These are phyloP conservation scores for Alternaria sp. DNA, from an alignment of 2,329 filamentous ascomycete species.

Conservation along the genomic window DNA sequence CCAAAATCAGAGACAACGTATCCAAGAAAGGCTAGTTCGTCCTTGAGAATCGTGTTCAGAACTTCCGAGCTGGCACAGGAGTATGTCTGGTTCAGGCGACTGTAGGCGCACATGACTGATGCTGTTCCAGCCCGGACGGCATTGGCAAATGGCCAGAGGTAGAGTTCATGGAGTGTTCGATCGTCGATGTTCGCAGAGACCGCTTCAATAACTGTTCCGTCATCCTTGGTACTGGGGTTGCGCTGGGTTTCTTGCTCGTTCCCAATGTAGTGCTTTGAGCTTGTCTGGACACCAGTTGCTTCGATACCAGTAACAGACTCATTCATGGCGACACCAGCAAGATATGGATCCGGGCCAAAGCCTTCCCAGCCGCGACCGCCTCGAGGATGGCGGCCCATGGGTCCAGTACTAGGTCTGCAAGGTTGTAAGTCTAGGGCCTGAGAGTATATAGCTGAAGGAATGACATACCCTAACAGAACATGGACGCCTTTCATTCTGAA, in stretches of 20 bases:
- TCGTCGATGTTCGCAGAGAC: constrained; percentile 63
- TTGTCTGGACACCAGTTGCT: constrained; percentile 50
- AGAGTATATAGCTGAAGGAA: not conserved
- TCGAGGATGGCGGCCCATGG: constrained; percentile 48
- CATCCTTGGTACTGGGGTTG: constrained; percentile 34
- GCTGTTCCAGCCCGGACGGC: constrained; percentile 63
- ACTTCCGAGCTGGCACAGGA: constrained; percentile 47
- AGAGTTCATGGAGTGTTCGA: constrained; percentile 56
- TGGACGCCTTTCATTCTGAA: constrained; percentile 48
- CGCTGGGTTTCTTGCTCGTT: constrained; percentile 65
- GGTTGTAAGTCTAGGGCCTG: not conserved
- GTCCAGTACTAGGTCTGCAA: constrained; percentile 54
- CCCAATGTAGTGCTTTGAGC: constrained; percentile 62
- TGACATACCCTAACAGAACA: constrained; percentile 47
- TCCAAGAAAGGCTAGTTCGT: constrained; percentile 58
- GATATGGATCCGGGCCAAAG: constrained; percentile 50
- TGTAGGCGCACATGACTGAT: constrained; percentile 62
- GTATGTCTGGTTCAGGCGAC: constrained; percentile 37
- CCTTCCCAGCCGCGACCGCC: constrained; percentile 56
- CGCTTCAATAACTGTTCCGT: constrained; percentile 58
- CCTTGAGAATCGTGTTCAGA: constrained; percentile 59
- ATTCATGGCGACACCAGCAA: constrained; percentile 50
- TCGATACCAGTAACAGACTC: constrained; percentile 50
- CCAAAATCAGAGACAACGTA: constrained; percentile 52
- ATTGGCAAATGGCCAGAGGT: constrained; percentile 69